Percentiles rank a stretch among this genome's conserved stretches.
phyloP scores from a whole-genome alignment of 176 grass and related monocot species.

The Oryza rufipogon region DNA sequence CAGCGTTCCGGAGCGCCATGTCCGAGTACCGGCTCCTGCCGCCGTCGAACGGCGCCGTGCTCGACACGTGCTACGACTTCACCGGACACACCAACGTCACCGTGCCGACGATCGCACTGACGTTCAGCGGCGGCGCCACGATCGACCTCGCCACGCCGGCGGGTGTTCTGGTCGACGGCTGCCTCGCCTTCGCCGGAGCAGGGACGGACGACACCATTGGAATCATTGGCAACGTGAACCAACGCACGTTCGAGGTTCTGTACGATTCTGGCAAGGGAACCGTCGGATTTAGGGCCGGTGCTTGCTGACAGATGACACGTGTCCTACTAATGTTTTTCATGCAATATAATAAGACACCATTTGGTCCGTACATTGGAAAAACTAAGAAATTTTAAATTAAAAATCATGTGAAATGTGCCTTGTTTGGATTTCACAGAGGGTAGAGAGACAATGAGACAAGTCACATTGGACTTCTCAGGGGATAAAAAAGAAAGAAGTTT shows the following conservation, averaged over 20 bases:
- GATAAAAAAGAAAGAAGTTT: no score
- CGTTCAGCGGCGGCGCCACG: constrained; percentile 30
- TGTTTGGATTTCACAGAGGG: no score
- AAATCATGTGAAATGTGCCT: no score
- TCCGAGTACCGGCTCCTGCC: neutral
- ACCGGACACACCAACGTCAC: constrained; percentile 36
- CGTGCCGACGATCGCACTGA: constrained; percentile 47
- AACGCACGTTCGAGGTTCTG: constrained; percentile 60
- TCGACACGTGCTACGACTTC: constrained; percentile 66
- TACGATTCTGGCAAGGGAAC: constrained; percentile 34
- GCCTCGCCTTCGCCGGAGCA: constrained; percentile 34
- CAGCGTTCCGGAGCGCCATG: constrained; percentile 58
- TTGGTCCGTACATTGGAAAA: no score
- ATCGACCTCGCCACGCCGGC: constrained; percentile 42
- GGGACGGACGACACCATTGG: neutral
- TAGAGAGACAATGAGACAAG: no score
- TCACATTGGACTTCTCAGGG: no score
- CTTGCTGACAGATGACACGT: constrained; percentile 20
- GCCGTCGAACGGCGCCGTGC: neutral
- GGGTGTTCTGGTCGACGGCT: constrained; percentile 41
- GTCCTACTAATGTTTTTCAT: no score
- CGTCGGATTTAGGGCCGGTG: constrained; percentile 53
- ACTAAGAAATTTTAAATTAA: no score
- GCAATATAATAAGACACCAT: no score
- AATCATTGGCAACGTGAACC: constrained; percentile 70